Evolutionary conservation across 768 basidiomycete genomes (phyloP).

Genomic region (Lentinula boryana): DNA sequence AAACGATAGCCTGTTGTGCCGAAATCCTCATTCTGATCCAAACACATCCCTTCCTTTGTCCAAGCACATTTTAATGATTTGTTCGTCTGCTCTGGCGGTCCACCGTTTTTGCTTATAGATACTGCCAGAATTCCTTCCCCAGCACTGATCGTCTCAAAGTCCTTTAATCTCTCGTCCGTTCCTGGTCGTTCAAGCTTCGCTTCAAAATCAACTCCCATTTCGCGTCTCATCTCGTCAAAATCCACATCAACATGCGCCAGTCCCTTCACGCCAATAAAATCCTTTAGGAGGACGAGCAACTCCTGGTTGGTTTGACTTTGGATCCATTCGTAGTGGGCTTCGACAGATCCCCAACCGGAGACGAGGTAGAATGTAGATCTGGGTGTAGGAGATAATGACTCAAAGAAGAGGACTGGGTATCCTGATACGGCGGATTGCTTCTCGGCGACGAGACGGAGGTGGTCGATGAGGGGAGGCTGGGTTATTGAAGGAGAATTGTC

Average conservation of each 20-base stretch:
- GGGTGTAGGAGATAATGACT: conserved; percentile 10
- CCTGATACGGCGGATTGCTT: conserved; percentile 36
- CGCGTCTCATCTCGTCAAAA: conserved; percentile 20
- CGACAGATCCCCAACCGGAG: conserved; percentile 38
- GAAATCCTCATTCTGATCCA: neutral
- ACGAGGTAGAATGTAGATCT: conserved; percentile 27
- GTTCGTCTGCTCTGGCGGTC: neutral
- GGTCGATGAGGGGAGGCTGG: conserved; percentile 13
- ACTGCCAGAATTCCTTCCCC: neutral
- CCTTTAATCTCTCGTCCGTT: neutral
- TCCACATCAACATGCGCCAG: conserved; percentile 35
- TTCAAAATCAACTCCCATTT: neutral
- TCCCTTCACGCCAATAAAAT: conserved; percentile 23
- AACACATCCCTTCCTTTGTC: neutral
- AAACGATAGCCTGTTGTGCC: neutral
- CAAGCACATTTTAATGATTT: neutral
- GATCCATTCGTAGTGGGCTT: conserved; percentile 37
- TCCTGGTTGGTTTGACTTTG: conserved; percentile 31
- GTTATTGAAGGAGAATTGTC: conserved; percentile 17
- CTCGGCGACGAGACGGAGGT: conserved; percentile 23
- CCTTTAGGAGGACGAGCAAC: conserved; percentile 23
- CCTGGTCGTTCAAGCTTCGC: neutral
- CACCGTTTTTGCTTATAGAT: neutral
- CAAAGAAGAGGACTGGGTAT: conserved; percentile 35
- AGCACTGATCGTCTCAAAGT: neutral